Evolutionary conservation across 164 flowering plant genomes (phyloP).

Genomic region (Vitis rupestris): DNA sequence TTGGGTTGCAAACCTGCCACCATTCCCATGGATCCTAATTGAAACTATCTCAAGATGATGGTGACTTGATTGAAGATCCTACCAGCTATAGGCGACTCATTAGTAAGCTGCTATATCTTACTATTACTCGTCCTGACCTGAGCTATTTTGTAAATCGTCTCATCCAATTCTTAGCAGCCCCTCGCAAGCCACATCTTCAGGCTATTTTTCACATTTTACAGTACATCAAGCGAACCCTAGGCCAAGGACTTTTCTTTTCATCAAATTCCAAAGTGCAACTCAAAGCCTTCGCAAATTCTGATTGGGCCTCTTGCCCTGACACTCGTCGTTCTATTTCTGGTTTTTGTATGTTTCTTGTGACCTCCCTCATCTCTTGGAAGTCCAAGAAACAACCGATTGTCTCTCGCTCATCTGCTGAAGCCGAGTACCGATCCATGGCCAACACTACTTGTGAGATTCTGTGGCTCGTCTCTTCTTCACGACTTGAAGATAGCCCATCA

Average conservation of each 20-base stretch:
- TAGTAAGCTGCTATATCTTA: not conserved
- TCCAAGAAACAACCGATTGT: no score
- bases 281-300: no score
- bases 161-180: not conserved
- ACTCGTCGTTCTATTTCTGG: no score
- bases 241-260: not conserved
- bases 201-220: not conserved
- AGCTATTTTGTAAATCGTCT: not conserved
- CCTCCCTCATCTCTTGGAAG: no score
- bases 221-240: not conserved
- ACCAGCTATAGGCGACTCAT: not conserved
- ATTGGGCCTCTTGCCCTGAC: no score
- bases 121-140: not conserved
- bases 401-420: no score
- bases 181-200: not conserved
- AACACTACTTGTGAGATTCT: no score
- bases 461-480: no score
- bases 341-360: no score
- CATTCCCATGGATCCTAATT: not conserved
- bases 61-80: not conserved
- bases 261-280: no score
- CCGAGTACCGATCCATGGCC: no score
- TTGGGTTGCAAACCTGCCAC: not conserved
- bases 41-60: not conserved
- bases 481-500: no score